Conservation (phyloP, 257 asterid species). For the Knoxia roxburghii region DNA sequence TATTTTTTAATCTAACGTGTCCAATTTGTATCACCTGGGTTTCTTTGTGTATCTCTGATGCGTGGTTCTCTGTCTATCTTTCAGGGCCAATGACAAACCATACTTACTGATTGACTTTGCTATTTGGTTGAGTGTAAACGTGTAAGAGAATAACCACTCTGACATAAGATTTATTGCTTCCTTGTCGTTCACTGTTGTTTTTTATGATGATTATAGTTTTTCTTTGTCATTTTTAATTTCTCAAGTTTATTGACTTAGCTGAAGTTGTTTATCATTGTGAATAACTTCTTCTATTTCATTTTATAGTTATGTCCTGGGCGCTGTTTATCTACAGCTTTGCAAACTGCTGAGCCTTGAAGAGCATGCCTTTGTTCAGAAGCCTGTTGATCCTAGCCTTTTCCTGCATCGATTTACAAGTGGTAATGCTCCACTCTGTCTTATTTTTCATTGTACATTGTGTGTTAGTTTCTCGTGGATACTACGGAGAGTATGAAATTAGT, state of each 20-base stretch:
- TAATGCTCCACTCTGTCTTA: slow-evolving; percentile 24
- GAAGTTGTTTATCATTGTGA: not conserved
- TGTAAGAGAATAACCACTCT: slow-evolving; percentile 16
- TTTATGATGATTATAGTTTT: not conserved
- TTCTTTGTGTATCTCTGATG: slow-evolving; percentile 1
- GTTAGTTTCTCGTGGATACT: not conserved
- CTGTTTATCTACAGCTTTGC: slow-evolving; percentile 86
- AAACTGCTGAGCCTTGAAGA: slow-evolving; percentile 62
- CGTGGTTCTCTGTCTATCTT: slow-evolving; percentile 9
- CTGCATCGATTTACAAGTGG: slow-evolving; percentile 76
- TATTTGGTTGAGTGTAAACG: slow-evolving; percentile 16
- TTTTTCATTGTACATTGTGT: not conserved
- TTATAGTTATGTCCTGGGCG: slow-evolving; percentile 81
- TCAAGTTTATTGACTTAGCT: not conserved
- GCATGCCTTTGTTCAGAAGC: slow-evolving; percentile 64
- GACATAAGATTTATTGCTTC: not conserved
- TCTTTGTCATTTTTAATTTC: not conserved
- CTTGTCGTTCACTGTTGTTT: not conserved
- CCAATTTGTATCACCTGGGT: not conserved
- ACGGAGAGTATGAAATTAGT: not conserved
- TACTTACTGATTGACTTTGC: slow-evolving; percentile 22
- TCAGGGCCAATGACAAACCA: slow-evolving; percentile 18
- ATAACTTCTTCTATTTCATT: not conserved
- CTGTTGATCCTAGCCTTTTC: slow-evolving; percentile 91
- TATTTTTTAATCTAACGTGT: not conserved